A percentile compares a stretch with the other conserved stretches of the same genome.
Evolutionary conservation across 2,329 filamentous ascomycete species (phyloP).

Genomic region (Phialophora expanda): DNA sequence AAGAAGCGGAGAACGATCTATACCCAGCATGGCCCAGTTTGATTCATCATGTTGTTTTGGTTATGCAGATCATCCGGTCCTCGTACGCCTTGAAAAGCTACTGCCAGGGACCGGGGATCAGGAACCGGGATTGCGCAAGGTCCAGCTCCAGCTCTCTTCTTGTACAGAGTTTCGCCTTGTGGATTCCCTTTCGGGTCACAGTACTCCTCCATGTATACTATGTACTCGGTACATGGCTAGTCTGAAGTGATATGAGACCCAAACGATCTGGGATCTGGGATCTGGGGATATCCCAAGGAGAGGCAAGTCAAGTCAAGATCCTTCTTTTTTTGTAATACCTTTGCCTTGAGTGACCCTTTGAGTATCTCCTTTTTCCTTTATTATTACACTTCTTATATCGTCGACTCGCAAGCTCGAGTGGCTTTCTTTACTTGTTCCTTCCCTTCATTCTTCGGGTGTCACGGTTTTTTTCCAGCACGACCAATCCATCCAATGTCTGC

Average conservation of each 20-base stretch:
- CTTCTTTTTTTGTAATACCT: conserved; percentile 10
- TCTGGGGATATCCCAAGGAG: conserved; percentile 15
- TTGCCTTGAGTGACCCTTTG: conserved; percentile 12
- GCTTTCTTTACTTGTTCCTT: conserved; percentile 15
- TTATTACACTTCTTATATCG: conserved; percentile 16
- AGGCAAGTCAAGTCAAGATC: conserved; percentile 15
- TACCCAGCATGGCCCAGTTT: conserved; percentile 15
- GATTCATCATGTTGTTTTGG: conserved; percentile 17
- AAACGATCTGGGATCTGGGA: conserved; percentile 18
- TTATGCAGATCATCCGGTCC: conserved; percentile 15
- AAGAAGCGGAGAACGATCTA: conserved; percentile 20
- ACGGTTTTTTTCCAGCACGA: conserved; percentile 8
- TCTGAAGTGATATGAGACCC: conserved; percentile 18
- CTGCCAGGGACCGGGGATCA: conserved; percentile 13
- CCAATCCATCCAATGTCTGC: conserved; percentile 19
- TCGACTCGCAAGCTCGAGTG: conserved; percentile 19
- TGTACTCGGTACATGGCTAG: conserved; percentile 15
- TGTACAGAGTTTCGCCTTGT: conserved; percentile 18
- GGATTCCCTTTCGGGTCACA: conserved; percentile 16
- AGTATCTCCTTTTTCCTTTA: conserved; percentile 11
- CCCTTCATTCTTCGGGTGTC: conserved; percentile 9
- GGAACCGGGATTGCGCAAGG: conserved; percentile 18
- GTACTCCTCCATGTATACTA: conserved; percentile 16
- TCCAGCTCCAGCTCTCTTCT: conserved; percentile 16
- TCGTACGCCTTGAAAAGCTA: conserved; percentile 12